Base-by-base conservation (phyloP, 139 green algal species). In the Tetraselmis striata region DNA sequence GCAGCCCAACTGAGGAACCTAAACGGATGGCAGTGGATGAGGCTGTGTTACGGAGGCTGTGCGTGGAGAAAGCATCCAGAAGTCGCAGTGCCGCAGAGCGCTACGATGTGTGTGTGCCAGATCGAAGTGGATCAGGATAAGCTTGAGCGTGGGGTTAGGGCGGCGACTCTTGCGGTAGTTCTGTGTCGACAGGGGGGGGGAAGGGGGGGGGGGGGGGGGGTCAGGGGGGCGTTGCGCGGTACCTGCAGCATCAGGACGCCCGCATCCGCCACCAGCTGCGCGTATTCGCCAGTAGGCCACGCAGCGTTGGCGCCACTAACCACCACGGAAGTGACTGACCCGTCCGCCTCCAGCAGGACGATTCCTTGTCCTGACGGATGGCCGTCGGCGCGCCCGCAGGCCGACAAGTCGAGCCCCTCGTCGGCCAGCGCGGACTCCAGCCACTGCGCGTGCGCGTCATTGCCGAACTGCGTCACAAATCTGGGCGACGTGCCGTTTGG, bases 271-370 rank as follows among this genome's bases (percentile, higher is more conserved):
- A 88, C 30, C 31, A 85, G 80, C 28, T 59, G 30, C 26, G 30
- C 0, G 31, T 77, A 59, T 31, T 24, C n/a, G 30, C 77, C 1
- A 23, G 31, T 0, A 26, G 30, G 59, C 32, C 75, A 82, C 0
- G 25, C 85, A 0, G 84, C 84, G 84, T 96, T 96, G 2, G 91
- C 81, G 22, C 92, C 92, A 0, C 87, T 85, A 29, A 96, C 77
- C 45, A 96, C 91, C 2, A 96, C 81, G 67, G 86, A 92, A 24
- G 89, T 90, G 28, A 90, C 90, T 0, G 83, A 58, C 28, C 92
- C 92, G 28, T 89, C 88, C 0, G 83, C 67, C 76, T 96, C 84
- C 67, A 96, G 85, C 84, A 94, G 83, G 30, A 96, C 91, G n/a
- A 93, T 77, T 24, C 90, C 92, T n/a, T 90, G 84, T 0, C 91